Evolutionary conservation across 1,139 yeast species (phyloP).

Genomic region (Protomyces lactucae-debilis): DNA sequence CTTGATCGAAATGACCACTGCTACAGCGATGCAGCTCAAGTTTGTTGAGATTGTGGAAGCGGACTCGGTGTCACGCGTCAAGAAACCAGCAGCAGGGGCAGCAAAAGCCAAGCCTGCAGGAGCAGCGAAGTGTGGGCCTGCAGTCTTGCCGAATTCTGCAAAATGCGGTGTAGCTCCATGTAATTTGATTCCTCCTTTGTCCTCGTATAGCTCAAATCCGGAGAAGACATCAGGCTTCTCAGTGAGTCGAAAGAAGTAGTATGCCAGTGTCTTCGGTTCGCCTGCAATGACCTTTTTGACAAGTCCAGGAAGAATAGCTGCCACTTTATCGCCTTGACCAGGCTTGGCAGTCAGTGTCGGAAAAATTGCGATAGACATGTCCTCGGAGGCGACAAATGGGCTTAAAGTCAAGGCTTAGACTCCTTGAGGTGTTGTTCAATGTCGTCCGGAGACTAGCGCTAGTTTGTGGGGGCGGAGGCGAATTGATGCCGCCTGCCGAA

Average conservation of each 20-base stretch:
- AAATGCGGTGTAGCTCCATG: constrained; percentile 12
- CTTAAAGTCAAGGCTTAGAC: too few species aligned
- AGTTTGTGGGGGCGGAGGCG: too few species aligned
- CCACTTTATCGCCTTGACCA: not conserved
- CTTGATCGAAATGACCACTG: not conserved
- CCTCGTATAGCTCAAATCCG: constrained; percentile 16
- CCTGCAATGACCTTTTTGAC: not conserved
- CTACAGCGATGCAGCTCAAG: constrained; percentile 5
- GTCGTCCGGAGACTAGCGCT: too few species aligned
- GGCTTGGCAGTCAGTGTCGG: not conserved
- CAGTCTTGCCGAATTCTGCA: constrained; percentile 10
- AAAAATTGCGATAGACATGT: not conserved
- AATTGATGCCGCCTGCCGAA: too few species aligned
- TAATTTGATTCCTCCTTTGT: constrained; percentile 9
- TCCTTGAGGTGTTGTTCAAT: too few species aligned
- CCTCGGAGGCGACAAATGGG: too few species aligned
- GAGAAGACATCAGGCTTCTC: constrained; percentile 11
- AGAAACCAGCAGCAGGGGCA: constrained; percentile 12
- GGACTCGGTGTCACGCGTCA: constrained; percentile 10
- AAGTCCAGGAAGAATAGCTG: not conserved
- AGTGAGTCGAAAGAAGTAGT: constrained; percentile 9
- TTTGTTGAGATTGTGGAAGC: constrained; percentile 4
- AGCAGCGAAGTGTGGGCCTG: constrained; percentile 6
- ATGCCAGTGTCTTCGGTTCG: constrained; percentile 19
- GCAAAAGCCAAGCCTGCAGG: constrained; percentile 11